Percentiles rank a stretch among this genome's conserved stretches.
Conservation (phyloP, 1,284 basidiomycete genomes). For the Leccinum angustisporum region DNA sequence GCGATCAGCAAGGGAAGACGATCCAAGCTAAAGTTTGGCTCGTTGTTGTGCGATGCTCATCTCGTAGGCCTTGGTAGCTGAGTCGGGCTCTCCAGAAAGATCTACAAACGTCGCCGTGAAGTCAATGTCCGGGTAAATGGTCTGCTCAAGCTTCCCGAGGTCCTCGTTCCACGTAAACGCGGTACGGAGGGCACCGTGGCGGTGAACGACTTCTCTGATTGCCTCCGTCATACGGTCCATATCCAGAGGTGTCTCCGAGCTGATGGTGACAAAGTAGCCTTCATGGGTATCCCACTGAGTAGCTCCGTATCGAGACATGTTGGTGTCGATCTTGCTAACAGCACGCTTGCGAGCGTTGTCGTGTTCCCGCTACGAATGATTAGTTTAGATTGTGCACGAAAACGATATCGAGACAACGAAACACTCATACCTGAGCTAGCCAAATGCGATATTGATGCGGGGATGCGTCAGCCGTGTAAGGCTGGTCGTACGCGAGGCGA, state of each 20-base stretch:
- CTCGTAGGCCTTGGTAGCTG: constrained; percentile 26
- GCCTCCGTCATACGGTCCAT: constrained; percentile 26
- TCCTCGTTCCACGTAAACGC: constrained; percentile 29
- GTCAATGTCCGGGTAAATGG: constrained; percentile 24
- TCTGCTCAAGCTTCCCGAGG: constrained; percentile 27
- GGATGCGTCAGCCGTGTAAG: constrained; percentile 30
- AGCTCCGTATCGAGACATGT: constrained; percentile 29
- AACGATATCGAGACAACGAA: neutral
- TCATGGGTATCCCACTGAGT: constrained; percentile 34
- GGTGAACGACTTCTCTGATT: constrained; percentile 23
- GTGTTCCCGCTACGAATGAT: constrained; percentile 17
- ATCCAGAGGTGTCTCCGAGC: constrained; percentile 23
- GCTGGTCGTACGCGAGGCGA: constrained; percentile 31
- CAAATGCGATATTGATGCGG: constrained; percentile 34
- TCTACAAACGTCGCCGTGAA: constrained; percentile 21
- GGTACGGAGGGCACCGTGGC: constrained; percentile 29
- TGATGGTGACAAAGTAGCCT: constrained; percentile 26
- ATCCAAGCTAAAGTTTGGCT: too few species aligned
- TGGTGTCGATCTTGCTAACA: constrained; percentile 22
- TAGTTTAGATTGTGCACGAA: neutral
- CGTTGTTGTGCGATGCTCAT: constrained; percentile 30
- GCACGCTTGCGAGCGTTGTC: constrained; percentile 23
- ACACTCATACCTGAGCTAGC: constrained; percentile 30
- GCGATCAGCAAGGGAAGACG: too few species aligned
- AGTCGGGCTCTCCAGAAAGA: constrained; percentile 24